A percentile compares a stretch with the other conserved stretches of the same genome.
phyloP scores from a whole-genome alignment of 2,329 filamentous ascomycete genomes.

The Aspergillus tanneri region DNA sequence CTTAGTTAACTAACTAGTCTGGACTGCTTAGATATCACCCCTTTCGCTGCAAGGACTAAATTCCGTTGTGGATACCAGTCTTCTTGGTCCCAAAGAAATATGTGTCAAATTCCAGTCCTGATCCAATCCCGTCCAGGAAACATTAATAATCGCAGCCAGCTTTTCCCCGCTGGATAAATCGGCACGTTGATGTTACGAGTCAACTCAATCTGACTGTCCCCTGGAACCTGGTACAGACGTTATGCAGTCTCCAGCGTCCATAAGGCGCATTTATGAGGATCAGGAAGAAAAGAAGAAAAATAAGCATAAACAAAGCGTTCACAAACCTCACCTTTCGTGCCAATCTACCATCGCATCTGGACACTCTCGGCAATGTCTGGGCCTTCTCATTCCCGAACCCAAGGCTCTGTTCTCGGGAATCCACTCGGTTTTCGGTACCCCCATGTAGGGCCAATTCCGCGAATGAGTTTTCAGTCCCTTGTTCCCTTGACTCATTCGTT shows the following conservation, averaged over 20 bases:
- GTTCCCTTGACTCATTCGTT: neutral
- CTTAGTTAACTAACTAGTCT: too few species aligned
- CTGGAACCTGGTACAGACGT: neutral
- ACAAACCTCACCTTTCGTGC: too few species aligned
- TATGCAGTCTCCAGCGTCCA: constrained; percentile 3
- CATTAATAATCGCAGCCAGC: neutral
- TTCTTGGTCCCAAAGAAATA: too few species aligned
- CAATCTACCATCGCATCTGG: too few species aligned
- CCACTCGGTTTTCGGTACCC: constrained; percentile 3
- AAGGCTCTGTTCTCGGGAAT: constrained; percentile 5
- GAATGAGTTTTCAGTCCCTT: constrained; percentile 8
- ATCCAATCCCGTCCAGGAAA: too few species aligned
- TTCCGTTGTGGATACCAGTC: too few species aligned
- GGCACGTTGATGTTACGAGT: constrained; percentile 17
- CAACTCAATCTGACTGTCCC: neutral
- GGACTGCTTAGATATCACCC: too few species aligned
- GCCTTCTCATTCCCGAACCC: neutral
- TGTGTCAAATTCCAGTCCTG: too few species aligned
- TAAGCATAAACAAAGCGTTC: too few species aligned
- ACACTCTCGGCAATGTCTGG: neutral
- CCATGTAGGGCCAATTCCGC: constrained; percentile 12
- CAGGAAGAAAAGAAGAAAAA: neutral
- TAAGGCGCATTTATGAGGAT: neutral
- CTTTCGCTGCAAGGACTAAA: too few species aligned
- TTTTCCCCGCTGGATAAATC: constrained; percentile 26